Conservation (phyloP, 2,329 filamentous ascomycete species). For the Fusarium hostae region DNA sequence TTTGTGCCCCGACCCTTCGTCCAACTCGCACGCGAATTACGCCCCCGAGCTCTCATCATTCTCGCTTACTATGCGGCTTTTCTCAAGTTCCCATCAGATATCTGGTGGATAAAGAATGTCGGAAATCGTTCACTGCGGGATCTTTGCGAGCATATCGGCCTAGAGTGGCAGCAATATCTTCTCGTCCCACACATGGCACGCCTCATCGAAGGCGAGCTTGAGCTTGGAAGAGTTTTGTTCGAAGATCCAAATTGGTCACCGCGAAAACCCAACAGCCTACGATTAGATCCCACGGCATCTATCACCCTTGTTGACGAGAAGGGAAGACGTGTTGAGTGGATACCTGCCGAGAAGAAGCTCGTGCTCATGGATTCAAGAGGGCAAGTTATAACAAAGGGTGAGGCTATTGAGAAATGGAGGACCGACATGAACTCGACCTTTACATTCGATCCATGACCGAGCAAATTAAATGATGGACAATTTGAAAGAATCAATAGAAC, state of each 20-base stretch:
- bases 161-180: constrained; percentile 55
- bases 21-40: constrained; percentile 54
- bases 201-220: constrained; percentile 46
- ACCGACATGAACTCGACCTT: background rate
- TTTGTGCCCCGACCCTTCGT: constrained; percentile 60
- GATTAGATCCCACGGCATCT: constrained; percentile 27
- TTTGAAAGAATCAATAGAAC: background rate
- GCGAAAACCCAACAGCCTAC: constrained; percentile 14
- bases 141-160: constrained; percentile 54
- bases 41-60: constrained; percentile 62
- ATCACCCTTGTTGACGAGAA: constrained; percentile 38
- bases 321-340: constrained; percentile 41
- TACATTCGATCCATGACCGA: background rate
- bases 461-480: background rate
- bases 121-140: constrained; percentile 58
- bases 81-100: constrained; percentile 53
- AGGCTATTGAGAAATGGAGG: constrained; percentile 17
- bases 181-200: constrained; percentile 55
- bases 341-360: constrained; percentile 31
- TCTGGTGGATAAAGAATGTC: constrained; percentile 65
- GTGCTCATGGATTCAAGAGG: constrained; percentile 34
- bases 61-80: constrained; percentile 65
- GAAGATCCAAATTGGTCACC: constrained; percentile 57
- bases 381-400: background rate
- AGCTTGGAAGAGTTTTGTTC: constrained; percentile 56